phyloP scores from a whole-genome alignment of 441 rosid genomes.

The Arabidopsis lyrata region DNA sequence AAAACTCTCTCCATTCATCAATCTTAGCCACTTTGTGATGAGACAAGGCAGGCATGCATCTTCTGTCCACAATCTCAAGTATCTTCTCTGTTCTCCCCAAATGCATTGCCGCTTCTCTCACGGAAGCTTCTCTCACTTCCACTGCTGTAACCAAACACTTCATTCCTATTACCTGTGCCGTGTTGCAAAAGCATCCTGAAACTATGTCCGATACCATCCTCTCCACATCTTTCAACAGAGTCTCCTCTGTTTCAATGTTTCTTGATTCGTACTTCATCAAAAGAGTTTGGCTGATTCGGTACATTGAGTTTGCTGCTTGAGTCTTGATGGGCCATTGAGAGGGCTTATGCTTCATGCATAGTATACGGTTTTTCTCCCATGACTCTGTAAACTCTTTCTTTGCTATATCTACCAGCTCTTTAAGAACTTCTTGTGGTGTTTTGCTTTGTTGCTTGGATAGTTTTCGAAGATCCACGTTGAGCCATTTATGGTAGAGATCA shows the following conservation, averaged over 20 bases:
- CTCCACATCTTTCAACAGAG: conserved; percentile 36
- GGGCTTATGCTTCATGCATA: conserved; percentile 53
- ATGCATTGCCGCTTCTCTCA: conserved; percentile 61
- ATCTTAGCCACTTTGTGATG: conserved; percentile 55
- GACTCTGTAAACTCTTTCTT: conserved; percentile 55
- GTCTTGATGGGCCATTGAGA: conserved; percentile 72
- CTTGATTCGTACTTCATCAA: conserved; percentile 50
- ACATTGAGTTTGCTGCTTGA: conserved; percentile 84
- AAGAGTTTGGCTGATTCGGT: conserved; percentile 69
- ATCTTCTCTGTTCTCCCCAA: conserved; percentile 67
- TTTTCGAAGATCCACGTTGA: conserved; percentile 64
- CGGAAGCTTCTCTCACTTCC: conserved; percentile 64
- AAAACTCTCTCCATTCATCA: conserved; percentile 66
- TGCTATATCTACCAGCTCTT: conserved; percentile 58
- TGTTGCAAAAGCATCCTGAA: conserved; percentile 79
- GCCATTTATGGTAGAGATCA: conserved; percentile 81
- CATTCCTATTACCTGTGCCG: conserved; percentile 49
- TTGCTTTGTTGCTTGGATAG: conserved; percentile 51
- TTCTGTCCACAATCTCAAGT: conserved; percentile 56
- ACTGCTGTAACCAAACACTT: conserved; percentile 64
- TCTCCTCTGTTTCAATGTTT: conserved; percentile 30
- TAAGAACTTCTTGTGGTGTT: conserved; percentile 44
- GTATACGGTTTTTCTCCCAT: conserved; percentile 40
- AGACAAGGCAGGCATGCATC: conserved; percentile 48
- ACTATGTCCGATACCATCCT: conserved; percentile 41